Evolutionary conservation across 2,329 filamentous ascomycete species (phyloP), one percentile per base, ranked within the genome.

Genomic region (Podosphaera fusca): DNA sequence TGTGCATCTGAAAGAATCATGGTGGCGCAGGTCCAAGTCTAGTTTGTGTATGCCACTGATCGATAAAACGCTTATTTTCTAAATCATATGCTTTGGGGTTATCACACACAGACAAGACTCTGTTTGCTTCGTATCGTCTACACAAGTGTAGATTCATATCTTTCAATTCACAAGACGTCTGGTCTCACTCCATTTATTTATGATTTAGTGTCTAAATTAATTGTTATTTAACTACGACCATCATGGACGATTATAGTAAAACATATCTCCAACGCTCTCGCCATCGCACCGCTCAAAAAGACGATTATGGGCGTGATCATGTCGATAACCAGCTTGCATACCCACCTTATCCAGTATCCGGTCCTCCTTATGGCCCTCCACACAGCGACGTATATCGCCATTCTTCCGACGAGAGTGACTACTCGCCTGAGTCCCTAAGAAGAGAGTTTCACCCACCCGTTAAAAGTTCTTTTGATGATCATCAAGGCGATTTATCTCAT

Each of bases 361-460:
- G 66, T 36, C 59, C 65, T 55, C 62, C 66, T 45, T 66, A 67
- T 55, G 59, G 60, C 31, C 55, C 59, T 21, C 72, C 75, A 62
- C 76, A 79, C 49, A 70, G 69, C 36, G 78, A 80, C 47, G 70
- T 82, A 10, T 76, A 77, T 40, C 73, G 77, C 33, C 66, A 66
- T 57, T 67, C 72, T 55, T 81, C 84, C 61, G 82, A 89, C 67
- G 83, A 87, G 65, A 88, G 83, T 68, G 81, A 82, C 51, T 72
- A 83, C 33, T 82, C 82, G 2, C 70, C 94, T 66, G 89, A 95
- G 70, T 86, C 94, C 70, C 80, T 94, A 59, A 80, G 80, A 61
- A 81, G 87, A 62, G 85, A 94, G 63, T 94, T 94, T 65, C 86
- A 86, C 36, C 85, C 87, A 5, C 80, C 65, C 12, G 60, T 58